Evolutionary conservation across 495 filamentous ascomycete species (phyloP).

Genomic region (Barbatosphaeria neglecta): DNA sequence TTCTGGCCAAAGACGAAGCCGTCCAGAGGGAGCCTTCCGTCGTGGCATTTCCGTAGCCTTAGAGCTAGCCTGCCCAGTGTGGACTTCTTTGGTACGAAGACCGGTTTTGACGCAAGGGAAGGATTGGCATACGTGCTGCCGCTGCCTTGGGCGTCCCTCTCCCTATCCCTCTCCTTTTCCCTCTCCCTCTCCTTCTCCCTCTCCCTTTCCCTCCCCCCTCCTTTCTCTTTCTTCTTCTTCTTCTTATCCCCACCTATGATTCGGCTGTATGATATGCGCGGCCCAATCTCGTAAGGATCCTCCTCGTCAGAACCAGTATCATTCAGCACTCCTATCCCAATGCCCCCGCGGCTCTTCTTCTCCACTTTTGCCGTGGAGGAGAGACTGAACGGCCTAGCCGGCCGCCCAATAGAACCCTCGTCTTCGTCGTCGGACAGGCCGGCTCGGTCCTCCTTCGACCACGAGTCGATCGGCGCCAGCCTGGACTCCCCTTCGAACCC

Average conservation of each 20-base stretch:
- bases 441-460: conserved; percentile 13
- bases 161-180: conserved; percentile 63
- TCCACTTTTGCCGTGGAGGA: conserved; percentile 22
- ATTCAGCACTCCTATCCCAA: conserved; percentile 85
- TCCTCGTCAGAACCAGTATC: conserved; percentile 97
- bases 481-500: conserved; percentile 62
- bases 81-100: conserved; percentile 69
- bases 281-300: conserved; percentile 86
- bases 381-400: conserved; percentile 11
- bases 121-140: conserved; percentile 37
- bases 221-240: conserved; percentile 48
- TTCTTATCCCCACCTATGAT: conserved; percentile 79
- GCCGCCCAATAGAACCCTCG: conserved; percentile 21
- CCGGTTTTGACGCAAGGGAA: conserved; percentile 53
- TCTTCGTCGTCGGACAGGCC: conserved; percentile 43
- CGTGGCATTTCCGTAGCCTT: conserved; percentile 69
- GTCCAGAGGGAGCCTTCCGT: conserved; percentile 74
- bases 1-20: conserved; percentile 67
- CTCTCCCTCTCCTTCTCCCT: too few relatives aligned
- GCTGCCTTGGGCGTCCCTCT: conserved; percentile 26
- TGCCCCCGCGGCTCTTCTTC: conserved; percentile 48
- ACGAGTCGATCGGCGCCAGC: conserved; percentile 22
- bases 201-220: too few relatives aligned
- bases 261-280: conserved; percentile 80
- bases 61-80: conserved; percentile 42